Conservation (phyloP, 371 early-diverging fungal genomes). For the Circinella umbellata region DNA sequence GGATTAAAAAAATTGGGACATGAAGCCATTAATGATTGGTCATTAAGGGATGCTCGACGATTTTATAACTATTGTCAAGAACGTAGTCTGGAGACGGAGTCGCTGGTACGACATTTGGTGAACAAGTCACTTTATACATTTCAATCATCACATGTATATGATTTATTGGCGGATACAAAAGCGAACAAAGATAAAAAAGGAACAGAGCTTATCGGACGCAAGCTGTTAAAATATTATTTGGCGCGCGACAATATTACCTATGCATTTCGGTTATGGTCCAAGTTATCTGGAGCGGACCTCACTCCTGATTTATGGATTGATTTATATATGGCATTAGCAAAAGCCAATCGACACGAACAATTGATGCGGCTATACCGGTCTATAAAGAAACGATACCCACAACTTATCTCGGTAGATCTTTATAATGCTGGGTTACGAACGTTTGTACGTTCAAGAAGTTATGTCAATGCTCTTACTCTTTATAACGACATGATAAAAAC, state of each 20-base stretch:
- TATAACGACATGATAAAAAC: slow-evolving; percentile 19
- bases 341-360: slow-evolving; percentile 30
- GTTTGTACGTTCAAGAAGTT: slow-evolving; percentile 24
- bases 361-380: slow-evolving; percentile 31
- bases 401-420: slow-evolving; percentile 16
- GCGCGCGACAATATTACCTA: slow-evolving; percentile 20
- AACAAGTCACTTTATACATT: slow-evolving; percentile 26
- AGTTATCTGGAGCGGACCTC: not conserved
- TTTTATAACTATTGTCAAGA: slow-evolving; percentile 27
- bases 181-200: slow-evolving; percentile 22
- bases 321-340: slow-evolving; percentile 10
- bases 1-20: slow-evolving; percentile 27
- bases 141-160: slow-evolving; percentile 20
- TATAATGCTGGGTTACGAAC: slow-evolving; percentile 26
- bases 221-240: slow-evolving; percentile 28
- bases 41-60: slow-evolving; percentile 24
- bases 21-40: slow-evolving; percentile 22
- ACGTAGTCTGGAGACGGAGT: slow-evolving; percentile 18
- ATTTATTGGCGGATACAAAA: slow-evolving; percentile 25
- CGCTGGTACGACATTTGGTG: slow-evolving; percentile 21
- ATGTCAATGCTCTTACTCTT: slow-evolving; percentile 14
- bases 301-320: not conserved
- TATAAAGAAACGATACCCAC: slow-evolving; percentile 34
- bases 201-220: slow-evolving; percentile 10
- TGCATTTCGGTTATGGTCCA: slow-evolving; percentile 28